These are phyloP conservation scores for Ceratobasidium sp. DNA, from an alignment of 1,284 basidiomycete species.

Conservation along the genomic window DNA sequence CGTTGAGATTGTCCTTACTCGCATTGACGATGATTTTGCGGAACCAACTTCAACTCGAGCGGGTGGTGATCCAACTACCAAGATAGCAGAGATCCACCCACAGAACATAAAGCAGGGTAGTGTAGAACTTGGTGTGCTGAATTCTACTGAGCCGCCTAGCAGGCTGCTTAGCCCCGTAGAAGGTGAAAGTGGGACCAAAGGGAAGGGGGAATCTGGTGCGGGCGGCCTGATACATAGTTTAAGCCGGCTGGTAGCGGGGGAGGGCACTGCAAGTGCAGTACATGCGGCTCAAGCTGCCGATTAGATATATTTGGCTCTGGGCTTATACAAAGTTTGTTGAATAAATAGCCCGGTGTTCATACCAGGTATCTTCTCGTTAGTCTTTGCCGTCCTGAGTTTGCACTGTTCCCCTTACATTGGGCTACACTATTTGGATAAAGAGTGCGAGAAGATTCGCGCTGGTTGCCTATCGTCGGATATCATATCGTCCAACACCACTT, in stretches of 20 bases:
- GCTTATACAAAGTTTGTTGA: not conserved
- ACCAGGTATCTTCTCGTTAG: not conserved
- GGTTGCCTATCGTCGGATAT: too few relatives aligned
- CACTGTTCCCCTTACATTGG: not conserved
- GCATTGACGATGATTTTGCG: conserved; percentile 21
- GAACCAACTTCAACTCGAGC: conserved; percentile 43
- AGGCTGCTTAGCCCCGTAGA: conserved; percentile 19
- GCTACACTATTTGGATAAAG: too few relatives aligned
- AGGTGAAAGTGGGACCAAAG: not conserved
- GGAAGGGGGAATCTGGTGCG: conserved; percentile 23
- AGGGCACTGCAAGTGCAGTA: conserved; percentile 3
- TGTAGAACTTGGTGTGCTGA: not conserved
- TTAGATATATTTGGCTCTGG: not conserved
- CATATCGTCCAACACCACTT: too few relatives aligned
- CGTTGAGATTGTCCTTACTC: conserved; percentile 64
- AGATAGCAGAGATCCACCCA: not conserved
- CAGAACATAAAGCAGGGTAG: conserved; percentile 4
- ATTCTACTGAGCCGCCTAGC: conserved; percentile 12
- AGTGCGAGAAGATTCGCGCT: too few relatives aligned
- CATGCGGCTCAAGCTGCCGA: conserved; percentile 35
- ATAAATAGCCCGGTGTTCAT: not conserved
- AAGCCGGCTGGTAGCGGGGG: conserved; percentile 31
- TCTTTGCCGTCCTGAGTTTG: not conserved
- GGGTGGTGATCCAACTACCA: not conserved
- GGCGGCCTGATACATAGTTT: conserved; percentile 32